These are phyloP conservation scores for Boletus sp. DNA, from an alignment of 768 basidiomycete species.

Conservation along the genomic window DNA sequence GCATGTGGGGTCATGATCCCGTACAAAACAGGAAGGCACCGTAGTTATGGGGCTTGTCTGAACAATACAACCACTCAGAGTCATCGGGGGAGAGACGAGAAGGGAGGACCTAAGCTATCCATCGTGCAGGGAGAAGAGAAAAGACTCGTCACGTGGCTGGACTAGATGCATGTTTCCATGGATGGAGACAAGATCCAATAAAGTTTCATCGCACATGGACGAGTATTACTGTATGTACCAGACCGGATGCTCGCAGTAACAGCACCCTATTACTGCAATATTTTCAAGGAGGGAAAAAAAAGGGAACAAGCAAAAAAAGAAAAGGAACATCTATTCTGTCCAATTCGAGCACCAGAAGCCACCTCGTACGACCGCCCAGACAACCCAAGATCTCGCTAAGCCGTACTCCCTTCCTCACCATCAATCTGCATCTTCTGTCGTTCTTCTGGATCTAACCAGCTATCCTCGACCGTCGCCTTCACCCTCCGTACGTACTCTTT, in stretches of 20 bases:
- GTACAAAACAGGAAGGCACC: neutral
- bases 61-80: neutral
- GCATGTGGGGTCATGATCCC: too few species aligned
- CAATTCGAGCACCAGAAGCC: neutral
- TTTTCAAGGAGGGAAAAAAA: neutral
- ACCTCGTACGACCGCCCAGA: neutral
- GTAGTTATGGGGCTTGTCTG: neutral
- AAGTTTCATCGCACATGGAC: neutral
- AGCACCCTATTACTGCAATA: neutral
- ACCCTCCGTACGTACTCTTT: conserved; percentile 96
- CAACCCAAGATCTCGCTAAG: neutral
- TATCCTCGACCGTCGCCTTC: conserved; percentile 90
- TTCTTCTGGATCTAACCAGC: conserved; percentile 83
- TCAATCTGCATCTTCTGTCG: conserved; percentile 54
- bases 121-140: neutral
- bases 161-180: neutral
- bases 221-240: neutral
- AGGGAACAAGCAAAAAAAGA: conserved; percentile 3
- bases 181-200: neutral
- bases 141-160: neutral
- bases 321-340: neutral
- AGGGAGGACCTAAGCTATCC: neutral
- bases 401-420: conserved; percentile 14
- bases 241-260: neutral
- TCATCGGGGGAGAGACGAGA: neutral